Base-by-base conservation (phyloP, 345 rosid genomes). In the Euphorbia pulcherrima region DNA sequence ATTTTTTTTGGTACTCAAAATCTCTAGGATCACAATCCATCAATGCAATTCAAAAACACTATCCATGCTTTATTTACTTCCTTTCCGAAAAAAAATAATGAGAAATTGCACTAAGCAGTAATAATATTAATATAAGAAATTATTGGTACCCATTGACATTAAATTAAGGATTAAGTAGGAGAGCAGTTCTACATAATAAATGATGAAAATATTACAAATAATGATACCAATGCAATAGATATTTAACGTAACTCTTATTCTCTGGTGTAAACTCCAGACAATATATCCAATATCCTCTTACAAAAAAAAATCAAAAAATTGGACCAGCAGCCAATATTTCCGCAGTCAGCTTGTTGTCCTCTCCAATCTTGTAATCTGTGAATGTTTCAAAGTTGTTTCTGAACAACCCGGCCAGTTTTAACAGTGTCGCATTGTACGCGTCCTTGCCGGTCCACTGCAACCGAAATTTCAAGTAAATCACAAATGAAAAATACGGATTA, bases 311-410 rank as follows among this genome's bases (percentile, higher is more conserved):
- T 75, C 77, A 92, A 56, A 81, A 83, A 77, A n/a, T 75, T 4
- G 97, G 96, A 75, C 98, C 96, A 62, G 97, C 98, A 0, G 96
- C 86, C 4, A 85, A 81, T 70, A 93, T 90, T 86, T 93, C 92
- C 71, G 81, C 90, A 0, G 96, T 82, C 57, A 93, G 91, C 67
- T 85, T 81, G 79, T 62, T 84, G 77, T 87, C 92, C 70, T 83
- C 71, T 28, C 98, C 98, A 17, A 93, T 87, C 88, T 84, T 84
- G 78, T 87, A 77, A 67, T 75, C 80, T 0, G 97, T 87, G 82
- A 93, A 93, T 13, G 81, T 84, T 70, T 68, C 88, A 3, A 93
- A 93, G 71, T 90, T 93, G 59, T 80, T 93, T 84, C 72, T 90
- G 82, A 93, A 93, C 72, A 93, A 75, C 20, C 91, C 95, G 65